Base-by-base conservation (phyloP, 1,139 yeast species). In the Chernovozyma aurita region DNA sequence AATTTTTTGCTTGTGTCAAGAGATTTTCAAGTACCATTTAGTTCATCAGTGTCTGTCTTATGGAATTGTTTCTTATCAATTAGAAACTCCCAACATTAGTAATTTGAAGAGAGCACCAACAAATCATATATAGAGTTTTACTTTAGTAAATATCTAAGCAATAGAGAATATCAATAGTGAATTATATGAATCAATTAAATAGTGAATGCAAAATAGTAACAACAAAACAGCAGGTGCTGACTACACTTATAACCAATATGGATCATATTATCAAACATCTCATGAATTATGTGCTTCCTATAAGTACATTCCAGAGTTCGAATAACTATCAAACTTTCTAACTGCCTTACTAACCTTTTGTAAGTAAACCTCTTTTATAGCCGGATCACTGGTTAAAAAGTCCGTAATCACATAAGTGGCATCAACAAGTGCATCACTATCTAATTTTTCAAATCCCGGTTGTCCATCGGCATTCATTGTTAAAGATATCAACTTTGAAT, bases 31-130 rank as follows among this genome's bases (percentile, higher is more conserved):
- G 95, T 90, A 3, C 97, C 97, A 0, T 90, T 92, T 54, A 82
- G 95, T 40, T 83, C 95, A 1, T 79, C 94, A 11, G 68, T 92
- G n/a, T 87, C 95, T 22, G 94, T 88, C 21, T 65, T 87, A 30
- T 88, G 97, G 97, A 85, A 88, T 59, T 88, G 97, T 38, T 90
- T 84, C 61, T 65, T 92, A 33, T 86, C 96, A 0, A 78, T 86
- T 75, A 69, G 82, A 50, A 84, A 84, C 46, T 65, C 73, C 14
- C 48, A 28, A 18, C 6, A 7, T 11, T 12, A 28, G 7, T 26
- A 26, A 16, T 22, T 11, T 22, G 25, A n/a, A n/a, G n/a, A n/a
- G n/a, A n/a, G n/a, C n/a, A n/a, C n/a, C n/a, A n/a, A n/a, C n/a
- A n/a, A n/a, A n/a, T n/a, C n/a, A n/a, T n/a, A n/a, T n/a, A n/a